Evolutionary conservation across 2,329 filamentous ascomycete genomes (phyloP).

Genomic region (Fusarium keratoplasticum): DNA sequence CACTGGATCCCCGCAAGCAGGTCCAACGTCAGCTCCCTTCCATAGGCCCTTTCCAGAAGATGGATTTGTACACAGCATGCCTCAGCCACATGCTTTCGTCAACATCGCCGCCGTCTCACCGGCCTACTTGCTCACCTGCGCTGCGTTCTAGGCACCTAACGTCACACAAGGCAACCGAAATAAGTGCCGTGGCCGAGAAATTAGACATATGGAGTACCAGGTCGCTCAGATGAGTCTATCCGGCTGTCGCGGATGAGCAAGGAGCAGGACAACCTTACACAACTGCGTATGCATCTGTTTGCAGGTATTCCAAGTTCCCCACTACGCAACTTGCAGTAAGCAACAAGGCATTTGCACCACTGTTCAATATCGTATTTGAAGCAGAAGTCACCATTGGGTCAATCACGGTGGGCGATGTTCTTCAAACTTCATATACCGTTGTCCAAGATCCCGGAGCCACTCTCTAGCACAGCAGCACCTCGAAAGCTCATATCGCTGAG

Average conservation of each 20-base stretch:
- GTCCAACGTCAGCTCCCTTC: conserved; percentile 10
- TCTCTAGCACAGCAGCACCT: not conserved
- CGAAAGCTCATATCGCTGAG: not conserved
- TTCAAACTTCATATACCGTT: not conserved
- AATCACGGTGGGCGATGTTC: not conserved
- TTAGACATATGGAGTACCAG: not conserved
- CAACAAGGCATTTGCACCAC: not conserved
- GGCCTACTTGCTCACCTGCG: not conserved
- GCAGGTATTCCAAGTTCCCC: not conserved
- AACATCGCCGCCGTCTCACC: not conserved
- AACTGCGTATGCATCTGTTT: not conserved
- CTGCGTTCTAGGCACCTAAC: not conserved
- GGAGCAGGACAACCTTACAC: not conserved
- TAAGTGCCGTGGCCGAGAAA: not conserved
- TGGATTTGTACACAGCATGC: not conserved
- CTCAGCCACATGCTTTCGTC: conserved; percentile 6
- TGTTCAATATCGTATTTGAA: not conserved
- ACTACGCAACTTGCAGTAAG: not conserved
- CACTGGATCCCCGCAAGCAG: conserved; percentile 4
- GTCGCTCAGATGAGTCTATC: not conserved
- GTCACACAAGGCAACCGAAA: not conserved
- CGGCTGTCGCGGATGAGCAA: not conserved
- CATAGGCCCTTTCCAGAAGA: not conserved
- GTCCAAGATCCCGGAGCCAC: not conserved
- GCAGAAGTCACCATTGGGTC: not conserved